Conservation (phyloP, 257 asterid genomes). For the Solanum bulbocastanum region DNA sequence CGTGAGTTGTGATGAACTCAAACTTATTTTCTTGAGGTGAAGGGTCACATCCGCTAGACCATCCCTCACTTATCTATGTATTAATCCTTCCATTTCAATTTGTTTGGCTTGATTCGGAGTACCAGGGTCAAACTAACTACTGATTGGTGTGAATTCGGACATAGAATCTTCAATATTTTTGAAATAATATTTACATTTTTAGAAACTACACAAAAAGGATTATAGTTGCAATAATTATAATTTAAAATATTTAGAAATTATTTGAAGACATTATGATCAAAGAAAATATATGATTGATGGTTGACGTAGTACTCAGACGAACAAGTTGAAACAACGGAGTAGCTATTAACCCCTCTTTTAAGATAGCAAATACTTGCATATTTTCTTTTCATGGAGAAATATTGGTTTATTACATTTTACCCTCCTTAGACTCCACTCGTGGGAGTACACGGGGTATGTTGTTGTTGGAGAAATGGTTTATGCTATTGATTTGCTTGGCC, state of each 20-base stretch:
- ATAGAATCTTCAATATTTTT: not conserved
- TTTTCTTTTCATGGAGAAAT: not conserved
- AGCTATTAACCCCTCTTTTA: not conserved
- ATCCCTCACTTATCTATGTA: not conserved
- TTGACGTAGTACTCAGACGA: not conserved
- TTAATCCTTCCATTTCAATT: not conserved
- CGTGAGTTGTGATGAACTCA: not conserved
- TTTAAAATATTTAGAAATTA: not conserved
- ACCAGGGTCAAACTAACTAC: not conserved
- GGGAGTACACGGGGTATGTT: not conserved
- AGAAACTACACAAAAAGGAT: no score
- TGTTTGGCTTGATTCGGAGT: not conserved
- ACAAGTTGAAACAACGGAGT: not conserved
- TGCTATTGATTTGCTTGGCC: not conserved
- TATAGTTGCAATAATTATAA: no score
- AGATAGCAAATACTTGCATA: not conserved
- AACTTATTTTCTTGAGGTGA: not conserved
- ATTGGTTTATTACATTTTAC: not conserved
- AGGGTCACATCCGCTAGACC: not conserved
- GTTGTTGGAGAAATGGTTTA: not conserved
- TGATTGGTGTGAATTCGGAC: not conserved
- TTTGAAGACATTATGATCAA: not conserved
- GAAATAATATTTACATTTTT: not conserved
- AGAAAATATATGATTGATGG: not conserved
- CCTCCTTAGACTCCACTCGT: not conserved